These are phyloP conservation scores for Exophiala dermatitidis DNA, from an alignment of 2,329 filamentous ascomycete species.

Conservation along the genomic window DNA sequence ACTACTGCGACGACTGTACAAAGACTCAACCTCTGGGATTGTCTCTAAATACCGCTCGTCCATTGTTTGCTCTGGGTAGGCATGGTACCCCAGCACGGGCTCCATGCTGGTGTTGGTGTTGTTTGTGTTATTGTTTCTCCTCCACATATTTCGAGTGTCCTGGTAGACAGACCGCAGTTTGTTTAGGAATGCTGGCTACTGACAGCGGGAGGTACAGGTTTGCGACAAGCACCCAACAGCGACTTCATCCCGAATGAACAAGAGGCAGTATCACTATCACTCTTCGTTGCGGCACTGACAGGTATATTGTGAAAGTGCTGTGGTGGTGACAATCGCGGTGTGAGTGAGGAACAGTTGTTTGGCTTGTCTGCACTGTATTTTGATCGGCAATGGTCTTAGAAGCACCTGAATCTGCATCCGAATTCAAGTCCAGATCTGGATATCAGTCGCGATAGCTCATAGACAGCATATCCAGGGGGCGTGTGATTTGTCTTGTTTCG, in stretches of 20 bases:
- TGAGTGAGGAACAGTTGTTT: too few species aligned
- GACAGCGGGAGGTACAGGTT: neutral
- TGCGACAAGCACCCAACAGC: constrained; percentile 2
- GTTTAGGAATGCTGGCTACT: constrained; percentile 2
- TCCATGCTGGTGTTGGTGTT: constrained; percentile 10
- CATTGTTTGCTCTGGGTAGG: constrained; percentile 21
- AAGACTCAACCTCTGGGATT: constrained; percentile 32
- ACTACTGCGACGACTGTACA: constrained; percentile 28
- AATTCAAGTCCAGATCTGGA: too few species aligned
- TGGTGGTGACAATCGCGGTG: too few species aligned
- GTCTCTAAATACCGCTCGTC: constrained; percentile 41
- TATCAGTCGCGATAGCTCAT: neutral
- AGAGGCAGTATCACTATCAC: too few species aligned
- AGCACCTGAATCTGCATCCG: too few species aligned
- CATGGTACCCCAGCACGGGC: constrained; percentile 20
- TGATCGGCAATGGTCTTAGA: too few species aligned
- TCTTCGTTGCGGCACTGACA: too few species aligned
- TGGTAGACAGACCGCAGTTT: neutral
- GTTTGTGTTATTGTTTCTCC: constrained; percentile 1
- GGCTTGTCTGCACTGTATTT: too few species aligned
- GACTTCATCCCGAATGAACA: neutral
- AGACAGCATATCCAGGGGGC: neutral
- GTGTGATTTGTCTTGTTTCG: constrained; percentile 1
- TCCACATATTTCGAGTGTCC: constrained; percentile 15
- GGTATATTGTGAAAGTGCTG: too few species aligned